Evolutionary conservation across 352 stramenopile genomes (phyloP).

Genomic region (Pythium brassicae): DNA sequence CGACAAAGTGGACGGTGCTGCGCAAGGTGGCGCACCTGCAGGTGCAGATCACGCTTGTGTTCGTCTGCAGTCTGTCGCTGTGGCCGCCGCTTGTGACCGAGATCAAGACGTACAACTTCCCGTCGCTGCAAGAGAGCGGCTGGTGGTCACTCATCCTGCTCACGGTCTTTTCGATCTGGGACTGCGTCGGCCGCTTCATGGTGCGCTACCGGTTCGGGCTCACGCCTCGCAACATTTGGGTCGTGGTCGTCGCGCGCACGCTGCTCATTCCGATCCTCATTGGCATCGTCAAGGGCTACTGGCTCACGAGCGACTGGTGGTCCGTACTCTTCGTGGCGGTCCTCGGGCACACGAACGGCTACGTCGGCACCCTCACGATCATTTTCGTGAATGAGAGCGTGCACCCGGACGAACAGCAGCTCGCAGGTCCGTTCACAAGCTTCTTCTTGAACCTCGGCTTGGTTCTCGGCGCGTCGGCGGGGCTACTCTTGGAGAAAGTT

Average conservation of each 20-base stretch:
- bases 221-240: slow-evolving; percentile 61
- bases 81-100: slow-evolving; percentile 81
- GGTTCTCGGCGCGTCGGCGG: slow-evolving; percentile 66
- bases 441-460: slow-evolving; percentile 85
- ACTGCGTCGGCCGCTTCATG: slow-evolving; percentile 71
- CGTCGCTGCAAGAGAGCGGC: slow-evolving; percentile 51
- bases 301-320: slow-evolving; percentile 67
- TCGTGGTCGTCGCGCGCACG: slow-evolving; percentile 49
- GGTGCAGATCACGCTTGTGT: slow-evolving; percentile 66
- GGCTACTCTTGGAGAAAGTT: slow-evolving; percentile 57
- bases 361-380: slow-evolving; percentile 73
- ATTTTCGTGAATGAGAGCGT: slow-evolving; percentile 83
- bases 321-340: slow-evolving; percentile 64
- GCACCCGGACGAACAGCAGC: slow-evolving; percentile 55
- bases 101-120: slow-evolving; percentile 80
- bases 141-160: slow-evolving; percentile 85
- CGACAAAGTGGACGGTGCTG: slow-evolving; percentile 68
- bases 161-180: slow-evolving; percentile 68
- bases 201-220: slow-evolving; percentile 61
- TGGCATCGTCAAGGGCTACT: slow-evolving; percentile 61
- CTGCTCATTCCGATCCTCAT: slow-evolving; percentile 68
- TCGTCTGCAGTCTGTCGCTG: slow-evolving; percentile 63
- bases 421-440: slow-evolving; percentile 77
- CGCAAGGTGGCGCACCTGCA: slow-evolving; percentile 64
- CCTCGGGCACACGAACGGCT: slow-evolving; percentile 78